Conservation (phyloP, 177 flowering plant species). For the Tripterygium wilfordii region DNA sequence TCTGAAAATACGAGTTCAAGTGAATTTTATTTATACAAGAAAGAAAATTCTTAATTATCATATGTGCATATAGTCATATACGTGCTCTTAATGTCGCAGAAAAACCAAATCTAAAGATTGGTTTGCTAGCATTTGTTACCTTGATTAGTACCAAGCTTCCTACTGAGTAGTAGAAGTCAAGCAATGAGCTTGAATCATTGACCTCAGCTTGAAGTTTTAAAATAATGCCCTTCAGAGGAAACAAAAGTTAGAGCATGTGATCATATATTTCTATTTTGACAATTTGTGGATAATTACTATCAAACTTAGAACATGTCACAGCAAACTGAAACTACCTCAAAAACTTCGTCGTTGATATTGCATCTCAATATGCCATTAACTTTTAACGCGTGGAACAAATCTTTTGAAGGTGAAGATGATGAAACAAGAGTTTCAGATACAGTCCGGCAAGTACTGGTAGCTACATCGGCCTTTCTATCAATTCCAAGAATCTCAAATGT, state of each 20-base stretch:
- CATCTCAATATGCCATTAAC: conserved; percentile 62
- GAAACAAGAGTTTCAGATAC: conserved; percentile 45
- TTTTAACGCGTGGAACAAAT: conserved; percentile 59
- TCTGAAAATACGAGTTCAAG: too few relatives aligned
- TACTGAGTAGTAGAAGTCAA: conserved; percentile 64
- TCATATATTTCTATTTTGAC: too few relatives aligned
- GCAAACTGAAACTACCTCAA: too few relatives aligned
- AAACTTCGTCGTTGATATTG: conserved; percentile 31
- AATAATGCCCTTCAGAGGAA: conserved; percentile 36
- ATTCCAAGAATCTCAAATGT: conserved; percentile 76
- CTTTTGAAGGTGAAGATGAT: conserved; percentile 50
- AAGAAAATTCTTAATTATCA: too few relatives aligned
- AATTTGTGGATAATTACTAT: too few relatives aligned
- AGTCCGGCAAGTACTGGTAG: conserved; percentile 35
- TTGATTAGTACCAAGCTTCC: conserved; percentile 70
- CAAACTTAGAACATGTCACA: too few relatives aligned
- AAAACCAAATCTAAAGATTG: too few relatives aligned
- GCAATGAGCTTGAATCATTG: conserved; percentile 62
- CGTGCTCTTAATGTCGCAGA: too few relatives aligned
- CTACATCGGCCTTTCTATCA: conserved; percentile 36
- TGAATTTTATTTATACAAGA: too few relatives aligned
- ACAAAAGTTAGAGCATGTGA: not conserved
- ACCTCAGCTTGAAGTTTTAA: conserved; percentile 52
- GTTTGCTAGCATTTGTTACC: conserved; percentile 50
- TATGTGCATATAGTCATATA: too few relatives aligned